Base-by-base conservation (phyloP, 805 yeast genomes). In the Monosporozyma servazzii region DNA sequence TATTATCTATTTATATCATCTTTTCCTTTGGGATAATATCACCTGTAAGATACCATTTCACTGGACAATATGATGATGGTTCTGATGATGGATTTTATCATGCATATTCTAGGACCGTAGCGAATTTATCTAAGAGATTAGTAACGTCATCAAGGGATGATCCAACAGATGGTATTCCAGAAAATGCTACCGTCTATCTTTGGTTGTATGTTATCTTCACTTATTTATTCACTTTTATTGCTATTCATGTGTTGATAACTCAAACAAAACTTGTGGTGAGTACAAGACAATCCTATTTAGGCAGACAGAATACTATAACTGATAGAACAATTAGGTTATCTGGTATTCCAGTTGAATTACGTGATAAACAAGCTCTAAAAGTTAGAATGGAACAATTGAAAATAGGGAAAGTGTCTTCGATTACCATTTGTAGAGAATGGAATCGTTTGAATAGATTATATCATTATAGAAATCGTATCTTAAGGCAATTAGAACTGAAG, bases 171-270 rank as follows among this genome's bases (percentile, higher is more conserved):
- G 18, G 60, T 60, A 36, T 63, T 11, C 67, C 71, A 3, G 78
- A 74, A 6, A 76, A 73, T 29, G 78, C 75, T 54, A 75, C 75
- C 55, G 69, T 80, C 3, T 87, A 84, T 62, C 56, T 67, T 9
- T 89, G 96, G 96, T 78, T 86, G 69, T 91, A 91, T 63, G 89
- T 89, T 33, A 75, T 82, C 0, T 88, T 91, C 72, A 88, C 96
- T 0, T 88, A 88, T 62, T 73, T 86, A 8, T 91, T 93, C 71
- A 91, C 98, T 0, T 70, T 78, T 39, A 59, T 86, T 42, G 77
- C 89, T 0, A 71, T 80, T 20, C 75, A 73, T 56, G 73, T 80
- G 55, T 68, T 93, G 37, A 76, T 83, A 58, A 72, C 79, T 15
- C 90, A 86, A 59, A 86, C 97, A 0, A 74, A 75, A 55, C 76